A percentile compares a stretch with the other conserved stretches of the same genome.
These are phyloP conservation scores for Knufia fluminis DNA, from an alignment of 2,329 filamentous ascomycete genomes.

Conservation along the genomic window DNA sequence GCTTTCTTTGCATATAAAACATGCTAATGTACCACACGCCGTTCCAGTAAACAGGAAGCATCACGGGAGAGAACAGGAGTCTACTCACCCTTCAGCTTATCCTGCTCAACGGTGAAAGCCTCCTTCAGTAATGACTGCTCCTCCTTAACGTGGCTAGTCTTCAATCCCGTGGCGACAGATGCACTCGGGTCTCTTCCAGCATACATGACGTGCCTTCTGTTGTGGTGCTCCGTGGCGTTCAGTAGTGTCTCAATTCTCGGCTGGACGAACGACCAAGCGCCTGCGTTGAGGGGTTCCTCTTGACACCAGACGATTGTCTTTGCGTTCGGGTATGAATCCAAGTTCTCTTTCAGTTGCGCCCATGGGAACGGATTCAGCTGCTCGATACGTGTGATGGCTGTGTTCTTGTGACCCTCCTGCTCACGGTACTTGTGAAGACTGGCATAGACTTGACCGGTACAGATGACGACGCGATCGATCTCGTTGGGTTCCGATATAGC, in stretches of 20 bases:
- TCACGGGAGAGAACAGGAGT: constrained; percentile 4
- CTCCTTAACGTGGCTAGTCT: constrained; percentile 81
- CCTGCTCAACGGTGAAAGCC: constrained; percentile 55
- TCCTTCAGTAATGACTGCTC: constrained; percentile 71
- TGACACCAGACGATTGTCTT: constrained; percentile 96
- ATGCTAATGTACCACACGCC: too few relatives aligned
- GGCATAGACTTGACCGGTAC: constrained; percentile 88
- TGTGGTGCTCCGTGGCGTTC: constrained; percentile 85
- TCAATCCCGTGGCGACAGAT: constrained; percentile 86
- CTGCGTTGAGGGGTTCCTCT: constrained; percentile 95
- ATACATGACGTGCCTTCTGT: constrained; percentile 94
- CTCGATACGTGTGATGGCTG: constrained; percentile 90
- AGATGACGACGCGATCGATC: constrained; percentile 90
- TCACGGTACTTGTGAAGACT: constrained; percentile 85
- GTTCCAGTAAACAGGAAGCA: neutral
- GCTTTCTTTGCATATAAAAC: too few relatives aligned
- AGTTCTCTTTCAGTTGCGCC: constrained; percentile 91
- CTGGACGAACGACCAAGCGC: constrained; percentile 95
- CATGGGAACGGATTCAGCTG: constrained; percentile 99
- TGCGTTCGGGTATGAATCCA: constrained; percentile 93
- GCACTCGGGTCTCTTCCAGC: constrained; percentile 89
- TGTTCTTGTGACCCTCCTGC: constrained; percentile 76
- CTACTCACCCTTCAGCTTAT: constrained; percentile 50
- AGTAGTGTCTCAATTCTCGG: constrained; percentile 93
- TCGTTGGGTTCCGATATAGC: constrained; percentile 70